Evolutionary conservation across 2,329 filamentous ascomycete species (phyloP).

Genomic region (Nemania sp.): DNA sequence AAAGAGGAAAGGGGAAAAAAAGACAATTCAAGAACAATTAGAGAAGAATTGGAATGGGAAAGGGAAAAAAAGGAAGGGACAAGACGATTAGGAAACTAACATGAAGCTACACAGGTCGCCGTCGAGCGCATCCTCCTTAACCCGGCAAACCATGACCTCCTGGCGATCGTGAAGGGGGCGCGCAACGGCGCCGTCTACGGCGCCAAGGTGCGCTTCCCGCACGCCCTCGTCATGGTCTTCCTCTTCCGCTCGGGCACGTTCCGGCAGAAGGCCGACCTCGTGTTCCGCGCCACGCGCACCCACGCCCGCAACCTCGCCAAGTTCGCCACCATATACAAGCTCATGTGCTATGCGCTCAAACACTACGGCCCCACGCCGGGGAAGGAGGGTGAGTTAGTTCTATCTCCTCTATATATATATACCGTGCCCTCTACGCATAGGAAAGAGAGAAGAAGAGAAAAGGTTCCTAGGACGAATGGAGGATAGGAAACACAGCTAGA

Average conservation of each 20-base stretch:
- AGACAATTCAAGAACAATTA: conserved; percentile 10
- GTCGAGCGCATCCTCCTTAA: conserved; percentile 84
- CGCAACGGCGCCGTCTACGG: conserved; percentile 98
- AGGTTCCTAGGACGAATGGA: neutral
- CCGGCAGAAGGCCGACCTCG: conserved; percentile 79
- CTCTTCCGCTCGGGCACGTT: conserved; percentile 93
- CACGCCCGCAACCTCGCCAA: conserved; percentile 92
- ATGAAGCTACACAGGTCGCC: conserved; percentile 63
- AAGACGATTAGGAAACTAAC: conserved; percentile 5
- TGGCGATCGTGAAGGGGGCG: conserved; percentile 89
- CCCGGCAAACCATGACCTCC: conserved; percentile 84
- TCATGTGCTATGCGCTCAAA: conserved; percentile 79
- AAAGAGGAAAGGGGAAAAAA: conserved; percentile 3
- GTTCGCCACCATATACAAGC: conserved; percentile 93
- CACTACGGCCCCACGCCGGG: conserved; percentile 68
- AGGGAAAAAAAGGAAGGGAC: neutral
- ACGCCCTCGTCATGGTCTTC: conserved; percentile 98
- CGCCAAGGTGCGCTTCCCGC: conserved; percentile 96
- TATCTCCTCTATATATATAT: too few relatives aligned
- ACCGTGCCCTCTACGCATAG: neutral
- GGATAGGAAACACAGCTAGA: neutral
- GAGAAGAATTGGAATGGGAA: neutral
- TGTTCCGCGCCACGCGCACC: conserved; percentile 87
- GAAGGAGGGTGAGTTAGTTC: conserved; percentile 63
- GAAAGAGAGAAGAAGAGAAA: conserved; percentile 43